Conservation (phyloP, 495 filamentous ascomycete species). For the Evernia prunastri region DNA sequence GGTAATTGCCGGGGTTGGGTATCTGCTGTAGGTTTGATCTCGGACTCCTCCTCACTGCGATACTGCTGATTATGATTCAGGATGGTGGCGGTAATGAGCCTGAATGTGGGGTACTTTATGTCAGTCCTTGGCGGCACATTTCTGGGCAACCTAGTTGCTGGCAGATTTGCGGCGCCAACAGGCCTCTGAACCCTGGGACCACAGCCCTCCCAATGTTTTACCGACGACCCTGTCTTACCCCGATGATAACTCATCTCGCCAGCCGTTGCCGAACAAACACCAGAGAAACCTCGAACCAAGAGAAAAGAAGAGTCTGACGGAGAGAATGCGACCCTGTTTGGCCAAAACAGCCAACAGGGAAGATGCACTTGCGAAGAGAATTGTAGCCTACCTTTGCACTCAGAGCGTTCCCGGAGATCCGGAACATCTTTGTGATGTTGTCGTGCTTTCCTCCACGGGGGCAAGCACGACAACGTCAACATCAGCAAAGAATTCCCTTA, state of each 20-base stretch:
- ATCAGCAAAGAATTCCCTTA: neutral
- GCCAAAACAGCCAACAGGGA: neutral
- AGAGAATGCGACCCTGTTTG: neutral
- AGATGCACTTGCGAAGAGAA: neutral
- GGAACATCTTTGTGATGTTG: constrained; percentile 29
- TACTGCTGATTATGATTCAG: constrained; percentile 40
- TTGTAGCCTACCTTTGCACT: neutral
- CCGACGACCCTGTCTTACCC: no score
- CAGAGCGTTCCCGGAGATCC: neutral
- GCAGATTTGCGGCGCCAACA: constrained; percentile 36
- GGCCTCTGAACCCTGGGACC: neutral
- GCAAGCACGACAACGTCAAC: constrained; percentile 15
- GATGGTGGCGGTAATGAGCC: constrained; percentile 97
- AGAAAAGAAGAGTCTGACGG: neutral
- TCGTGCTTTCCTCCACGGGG: neutral
- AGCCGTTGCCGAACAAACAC: neutral
- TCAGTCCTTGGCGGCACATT: constrained; percentile 79
- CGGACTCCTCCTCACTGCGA: neutral
- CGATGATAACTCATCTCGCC: no score
- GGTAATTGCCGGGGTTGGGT: constrained; percentile 66
- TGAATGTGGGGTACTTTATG: constrained; percentile 94
- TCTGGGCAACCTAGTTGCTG: constrained; percentile 73
- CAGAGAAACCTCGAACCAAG: neutral
- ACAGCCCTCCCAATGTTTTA: no score
- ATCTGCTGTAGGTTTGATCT: constrained; percentile 71